Base-by-base conservation (phyloP, 2,329 filamentous ascomycete genomes). In the Chaetomiaceae sp. region DNA sequence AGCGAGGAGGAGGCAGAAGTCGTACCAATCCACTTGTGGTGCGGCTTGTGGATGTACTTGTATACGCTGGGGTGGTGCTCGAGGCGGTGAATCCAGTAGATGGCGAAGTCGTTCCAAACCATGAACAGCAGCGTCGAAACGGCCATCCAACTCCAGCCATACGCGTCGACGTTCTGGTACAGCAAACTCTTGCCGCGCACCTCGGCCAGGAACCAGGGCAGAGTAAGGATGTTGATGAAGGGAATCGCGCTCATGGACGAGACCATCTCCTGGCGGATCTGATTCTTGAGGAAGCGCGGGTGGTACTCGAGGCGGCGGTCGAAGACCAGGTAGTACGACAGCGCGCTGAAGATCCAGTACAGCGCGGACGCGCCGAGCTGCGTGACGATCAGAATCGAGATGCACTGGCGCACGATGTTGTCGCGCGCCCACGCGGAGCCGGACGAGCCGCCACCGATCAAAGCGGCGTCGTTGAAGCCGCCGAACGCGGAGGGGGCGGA, bases 291-390 rank as follows among this genome's bases (percentile, higher is more conserved):
- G 59, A 72, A 73, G 47, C 68, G 66, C 17, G 70, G 70, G 55
- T 73, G 71, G 52, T 73, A 57, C 56, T 71, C 68, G 41, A 71
- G 61, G 11, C 68, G 66, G 14, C 65, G 62, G 57, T 73, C 70
- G 50, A 71, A 73, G 45, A 90, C 70, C 66, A 87, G 79, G 65
- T 83, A 67, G 68, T 89, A 90, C 27, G 84, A 88, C 12, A 87
- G 68, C 30, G 78, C 73, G 19, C 84, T 81, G 62, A 79, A 85
- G 54, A 82, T 55, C 61, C 84, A 85, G 71, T 76, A 89, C 43
- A 63, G 56, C 10, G 43, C 42, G 12, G 44, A 47, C 17, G 66
- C 67, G 46, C 67, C 68, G 26, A 68, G 43, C 51, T 66, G 63
- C 18, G 67, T 67, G 42, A 70, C 53, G 52, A 66, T 41, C 10